A percentile compares a stretch with the other conserved stretches of the same genome.
Evolutionary conservation across 2,329 filamentous ascomycete species (phyloP).

Genomic region (Didymella exigua): DNA sequence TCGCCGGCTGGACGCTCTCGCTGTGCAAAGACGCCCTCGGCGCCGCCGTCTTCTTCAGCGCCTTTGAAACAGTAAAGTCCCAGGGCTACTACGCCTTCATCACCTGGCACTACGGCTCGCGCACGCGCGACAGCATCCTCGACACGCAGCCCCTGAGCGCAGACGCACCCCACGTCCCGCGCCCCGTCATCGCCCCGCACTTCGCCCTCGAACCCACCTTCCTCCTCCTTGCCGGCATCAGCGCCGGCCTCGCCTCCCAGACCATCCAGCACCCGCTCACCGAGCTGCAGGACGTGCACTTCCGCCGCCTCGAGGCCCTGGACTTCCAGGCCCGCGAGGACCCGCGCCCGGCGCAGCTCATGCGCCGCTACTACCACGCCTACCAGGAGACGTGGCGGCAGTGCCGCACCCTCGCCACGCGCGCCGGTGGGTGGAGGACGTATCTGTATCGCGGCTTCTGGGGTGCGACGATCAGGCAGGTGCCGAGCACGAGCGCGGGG

Average conservation of each 20-base stretch:
- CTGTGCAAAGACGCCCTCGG: slow-evolving; percentile 73
- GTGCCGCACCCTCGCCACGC: slow-evolving; percentile 63
- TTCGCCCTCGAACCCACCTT: slow-evolving; percentile 77
- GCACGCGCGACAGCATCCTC: slow-evolving; percentile 36
- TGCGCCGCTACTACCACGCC: slow-evolving; percentile 71
- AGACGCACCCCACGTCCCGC: slow-evolving; percentile 35
- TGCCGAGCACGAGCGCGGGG: slow-evolving; percentile 77
- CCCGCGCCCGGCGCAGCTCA: slow-evolving; percentile 39
- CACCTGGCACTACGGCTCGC: slow-evolving; percentile 66
- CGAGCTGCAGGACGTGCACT: slow-evolving; percentile 74
- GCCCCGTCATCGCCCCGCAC: slow-evolving; percentile 69
- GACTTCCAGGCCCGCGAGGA: slow-evolving; percentile 61
- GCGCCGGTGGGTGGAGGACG: slow-evolving; percentile 61
- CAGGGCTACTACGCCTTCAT: slow-evolving; percentile 75
- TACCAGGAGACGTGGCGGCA: slow-evolving; percentile 71
- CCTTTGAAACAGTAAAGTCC: slow-evolving; percentile 77
- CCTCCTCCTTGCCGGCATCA: slow-evolving; percentile 69
- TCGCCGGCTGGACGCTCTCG: slow-evolving; percentile 73
- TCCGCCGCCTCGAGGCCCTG: slow-evolving; percentile 73
- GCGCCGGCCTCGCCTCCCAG: slow-evolving; percentile 72
- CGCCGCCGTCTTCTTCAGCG: slow-evolving; percentile 73
- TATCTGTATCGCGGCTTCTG: slow-evolving; percentile 77
- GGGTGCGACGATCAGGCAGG: slow-evolving; percentile 73
- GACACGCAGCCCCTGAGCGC: not conserved
- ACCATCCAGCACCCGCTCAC: slow-evolving; percentile 72